These are phyloP conservation scores for Ichthyophonus hoferi DNA, from an alignment of 208 protist species.

Conservation along the genomic window DNA sequence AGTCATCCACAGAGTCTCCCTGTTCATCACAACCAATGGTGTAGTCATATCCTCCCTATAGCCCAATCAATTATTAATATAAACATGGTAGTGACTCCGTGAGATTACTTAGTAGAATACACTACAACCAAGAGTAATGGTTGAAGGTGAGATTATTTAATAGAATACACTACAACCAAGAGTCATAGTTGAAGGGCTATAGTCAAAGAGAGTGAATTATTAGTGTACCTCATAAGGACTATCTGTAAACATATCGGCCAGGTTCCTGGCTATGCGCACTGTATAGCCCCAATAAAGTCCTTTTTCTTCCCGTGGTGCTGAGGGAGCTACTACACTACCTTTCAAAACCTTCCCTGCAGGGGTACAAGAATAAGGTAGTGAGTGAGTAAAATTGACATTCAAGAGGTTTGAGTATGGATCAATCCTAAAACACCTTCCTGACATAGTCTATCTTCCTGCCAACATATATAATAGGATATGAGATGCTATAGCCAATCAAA, in stretches of 20 bases:
- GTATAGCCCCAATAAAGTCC: constrained; percentile 58
- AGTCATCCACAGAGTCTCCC: background rate
- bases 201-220: no score
- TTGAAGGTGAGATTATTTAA: no score
- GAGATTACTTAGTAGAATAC: no score
- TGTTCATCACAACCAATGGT: background rate
- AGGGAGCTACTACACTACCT: constrained; percentile 43
- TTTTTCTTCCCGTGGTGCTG: constrained; percentile 39
- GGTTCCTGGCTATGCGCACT: constrained; percentile 38
- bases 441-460: background rate
- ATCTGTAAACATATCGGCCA: constrained; percentile 45
- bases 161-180: no score
- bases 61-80: no score
- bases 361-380: no score
- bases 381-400: background rate
- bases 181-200: no score
- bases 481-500: background rate
- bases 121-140: no score
- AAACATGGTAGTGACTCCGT: no score
- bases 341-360: background rate
- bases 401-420: background rate
- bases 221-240: constrained; percentile 52
- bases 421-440: background rate
- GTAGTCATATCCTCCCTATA: background rate
- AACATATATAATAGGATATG: background rate